Conservation (phyloP, 192 early-diverging fungal species). For the Spizellomyces sp. region DNA sequence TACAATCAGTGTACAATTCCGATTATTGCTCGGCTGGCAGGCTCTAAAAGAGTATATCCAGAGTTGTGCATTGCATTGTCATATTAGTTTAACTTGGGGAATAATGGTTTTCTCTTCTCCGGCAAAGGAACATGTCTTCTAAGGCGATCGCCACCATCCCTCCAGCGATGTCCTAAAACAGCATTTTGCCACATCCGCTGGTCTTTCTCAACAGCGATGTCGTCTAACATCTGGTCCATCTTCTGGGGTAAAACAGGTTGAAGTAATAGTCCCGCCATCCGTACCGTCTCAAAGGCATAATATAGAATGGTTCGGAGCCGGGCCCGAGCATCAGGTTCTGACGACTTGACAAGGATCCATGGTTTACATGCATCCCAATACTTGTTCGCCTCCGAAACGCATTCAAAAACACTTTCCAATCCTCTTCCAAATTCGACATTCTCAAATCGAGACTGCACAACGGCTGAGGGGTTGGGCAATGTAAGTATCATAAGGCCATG, state of each 20-base stretch:
- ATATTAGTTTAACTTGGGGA: too few relatives aligned
- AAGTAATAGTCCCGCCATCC: constrained; percentile 73
- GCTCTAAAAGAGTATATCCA: too few relatives aligned
- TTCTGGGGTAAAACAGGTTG: constrained; percentile 88
- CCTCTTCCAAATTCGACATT: constrained; percentile 29
- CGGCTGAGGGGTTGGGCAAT: too few relatives aligned
- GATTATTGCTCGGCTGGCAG: too few relatives aligned
- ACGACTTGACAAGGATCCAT: constrained; percentile 68
- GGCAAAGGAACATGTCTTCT: too few relatives aligned
- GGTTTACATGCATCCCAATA: constrained; percentile 73
- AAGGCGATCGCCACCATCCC: not conserved
- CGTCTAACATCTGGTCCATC: constrained; percentile 64
- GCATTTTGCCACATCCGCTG: constrained; percentile 67
- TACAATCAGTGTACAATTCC: too few relatives aligned
- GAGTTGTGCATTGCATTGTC: too few relatives aligned
- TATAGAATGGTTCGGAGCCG: constrained; percentile 69
- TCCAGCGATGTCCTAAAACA: not conserved
- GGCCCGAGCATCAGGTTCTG: constrained; percentile 19
- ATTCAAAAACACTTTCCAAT: constrained; percentile 64
- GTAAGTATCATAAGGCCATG: too few relatives aligned
- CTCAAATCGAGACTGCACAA: not conserved
- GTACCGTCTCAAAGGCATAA: constrained; percentile 73
- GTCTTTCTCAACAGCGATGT: constrained; percentile 54
- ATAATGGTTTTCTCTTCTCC: too few relatives aligned
- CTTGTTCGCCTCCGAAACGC: constrained; percentile 71